A percentile compares a stretch with the other conserved stretches of the same genome.
Evolutionary conservation across 2,329 filamentous ascomycete genomes (phyloP).

Genomic region (Ascocoryne sarcoides): DNA sequence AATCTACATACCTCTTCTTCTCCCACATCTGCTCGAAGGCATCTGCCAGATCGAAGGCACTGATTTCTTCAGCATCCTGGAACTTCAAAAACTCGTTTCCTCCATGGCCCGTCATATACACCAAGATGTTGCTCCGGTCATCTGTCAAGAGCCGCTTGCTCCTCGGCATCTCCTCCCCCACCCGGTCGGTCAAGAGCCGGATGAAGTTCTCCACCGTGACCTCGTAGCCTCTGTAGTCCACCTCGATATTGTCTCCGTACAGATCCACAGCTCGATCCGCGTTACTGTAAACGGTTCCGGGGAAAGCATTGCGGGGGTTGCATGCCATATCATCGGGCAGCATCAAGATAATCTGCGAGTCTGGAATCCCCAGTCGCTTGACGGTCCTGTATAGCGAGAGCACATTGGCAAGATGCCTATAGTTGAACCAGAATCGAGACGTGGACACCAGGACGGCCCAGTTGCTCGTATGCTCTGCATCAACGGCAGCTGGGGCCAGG

Average conservation of each 20-base stretch:
- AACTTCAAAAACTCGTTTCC: slow-evolving; percentile 98
- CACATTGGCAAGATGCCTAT: slow-evolving; percentile 95
- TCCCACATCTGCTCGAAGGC: slow-evolving; percentile 99
- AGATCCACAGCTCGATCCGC: slow-evolving; percentile 90
- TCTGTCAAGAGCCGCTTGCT: slow-evolving; percentile 92
- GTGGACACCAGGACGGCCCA: slow-evolving; percentile 99
- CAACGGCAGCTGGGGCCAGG: slow-evolving; percentile 32
- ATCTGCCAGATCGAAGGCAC: slow-evolving; percentile 89
- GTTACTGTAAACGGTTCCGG: slow-evolving; percentile 97
- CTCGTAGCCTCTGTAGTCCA: slow-evolving; percentile 96
- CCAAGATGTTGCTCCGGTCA: slow-evolving; percentile 89
- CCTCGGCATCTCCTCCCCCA: slow-evolving; percentile 87
- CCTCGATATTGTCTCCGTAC: slow-evolving; percentile 98
- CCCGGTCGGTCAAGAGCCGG: slow-evolving; percentile 83
- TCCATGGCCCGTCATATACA: slow-evolving; percentile 98
- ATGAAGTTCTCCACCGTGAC: slow-evolving; percentile 99
- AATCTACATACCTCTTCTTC: slow-evolving; percentile 65
- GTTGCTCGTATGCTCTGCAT: slow-evolving; percentile 85
- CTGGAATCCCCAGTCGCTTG: slow-evolving; percentile 93
- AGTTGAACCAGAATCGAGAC: slow-evolving; percentile 99
- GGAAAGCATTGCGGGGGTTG: slow-evolving; percentile 96
- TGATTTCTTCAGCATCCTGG: slow-evolving; percentile 96
- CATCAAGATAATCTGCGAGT: slow-evolving; percentile 99
- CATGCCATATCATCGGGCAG: slow-evolving; percentile 99
- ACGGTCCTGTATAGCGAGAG: slow-evolving; percentile 96